Evolutionary conservation across 2,329 filamentous ascomycete species (phyloP), one percentile per base, ranked within the genome.

Genomic region (Metarhizium anisopliae): DNA sequence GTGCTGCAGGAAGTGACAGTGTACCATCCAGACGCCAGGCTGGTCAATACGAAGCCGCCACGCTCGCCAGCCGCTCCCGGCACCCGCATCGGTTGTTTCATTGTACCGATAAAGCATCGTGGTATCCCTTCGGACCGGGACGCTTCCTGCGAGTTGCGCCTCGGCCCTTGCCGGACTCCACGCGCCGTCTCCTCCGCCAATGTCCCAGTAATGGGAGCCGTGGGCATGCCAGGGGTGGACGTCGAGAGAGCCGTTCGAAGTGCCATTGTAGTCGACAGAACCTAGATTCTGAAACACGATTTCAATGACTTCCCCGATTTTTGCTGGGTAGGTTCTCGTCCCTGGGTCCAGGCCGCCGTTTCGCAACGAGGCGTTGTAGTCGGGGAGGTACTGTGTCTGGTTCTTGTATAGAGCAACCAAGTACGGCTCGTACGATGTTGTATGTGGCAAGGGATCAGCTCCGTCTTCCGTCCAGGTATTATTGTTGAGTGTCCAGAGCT

Each of bases 11-110:
- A 79, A 75, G 63, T 85, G 82, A 58, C 82, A 85, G 64, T 85
- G 82, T 59, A 84, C 70, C 78, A 85, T 78, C 80, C 80, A 85
- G 2, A 80, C 79, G 0, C 82, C 83, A 0, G 60, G 50, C 43
- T 59, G 51, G 25, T 71, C 65, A 2, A 77, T 65, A 4, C 71
- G 63, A 0, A 85, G 66, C 11, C 83, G 70, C 83, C 82, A 86
- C 0, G 75, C 82, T 25, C 83, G 70, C 83, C 83, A 87, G 0
- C 83, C 81, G 0, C 74, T 71, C 2, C 72, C 72, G 2, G 70
- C 64, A 4, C 74, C 68, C 0, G 74, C 64, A n/a, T 45, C 5
- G 14, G 38, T 45, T 2, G 59, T 60, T 0, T 80, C 75, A 64
- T 55, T 61, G 63, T 6, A 74, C 68, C 0, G 75, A 73, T 20